These are phyloP conservation scores for Torulaspora indica DNA, from an alignment of 805 yeast genomes.

Conservation along the genomic window DNA sequence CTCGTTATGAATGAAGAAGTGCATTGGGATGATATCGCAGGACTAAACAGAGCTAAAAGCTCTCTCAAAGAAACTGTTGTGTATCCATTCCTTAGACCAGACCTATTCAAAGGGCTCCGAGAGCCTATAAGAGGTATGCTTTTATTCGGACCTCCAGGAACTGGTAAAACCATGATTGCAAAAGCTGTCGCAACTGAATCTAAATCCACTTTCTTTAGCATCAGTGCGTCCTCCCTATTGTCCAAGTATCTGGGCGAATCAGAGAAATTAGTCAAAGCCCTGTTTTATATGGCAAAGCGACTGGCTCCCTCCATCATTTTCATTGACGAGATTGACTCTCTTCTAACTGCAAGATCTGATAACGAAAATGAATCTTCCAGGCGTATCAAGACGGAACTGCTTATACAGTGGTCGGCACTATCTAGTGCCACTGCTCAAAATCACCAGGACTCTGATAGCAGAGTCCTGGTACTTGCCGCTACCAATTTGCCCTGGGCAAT, in stretches of 20 bases:
- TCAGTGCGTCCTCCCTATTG: slow-evolving; percentile 84
- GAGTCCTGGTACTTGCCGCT: slow-evolving; percentile 90
- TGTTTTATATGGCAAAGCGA: slow-evolving; percentile 78
- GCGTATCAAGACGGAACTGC: slow-evolving; percentile 86
- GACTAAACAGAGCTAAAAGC: slow-evolving; percentile 79
- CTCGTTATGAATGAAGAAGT: slow-evolving; percentile 90
- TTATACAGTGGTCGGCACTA: slow-evolving; percentile 92
- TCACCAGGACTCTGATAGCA: slow-evolving; percentile 37
- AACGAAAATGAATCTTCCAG: slow-evolving; percentile 86
- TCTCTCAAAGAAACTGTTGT: slow-evolving; percentile 94
- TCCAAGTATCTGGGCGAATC: slow-evolving; percentile 81
- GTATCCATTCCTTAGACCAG: slow-evolving; percentile 92
- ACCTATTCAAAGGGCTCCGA: slow-evolving; percentile 81
- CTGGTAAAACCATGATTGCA: slow-evolving; percentile 97
- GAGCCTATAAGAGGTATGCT: slow-evolving; percentile 97
- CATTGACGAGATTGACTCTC: slow-evolving; percentile 93
- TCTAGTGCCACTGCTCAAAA: slow-evolving; percentile 77
- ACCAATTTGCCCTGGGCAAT: slow-evolving; percentile 96
- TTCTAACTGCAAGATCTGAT: slow-evolving; percentile 72
- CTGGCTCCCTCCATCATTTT: slow-evolving; percentile 92
- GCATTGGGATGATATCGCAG: slow-evolving; percentile 95
- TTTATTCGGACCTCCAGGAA: slow-evolving; percentile 96
- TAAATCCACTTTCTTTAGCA: slow-evolving; percentile 86
- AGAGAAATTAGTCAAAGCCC: slow-evolving; percentile 85
- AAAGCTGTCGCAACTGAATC: slow-evolving; percentile 97